phyloP scores from a whole-genome alignment of 139 green algal genomes.

The Limnomonas spitsbergensis region DNA sequence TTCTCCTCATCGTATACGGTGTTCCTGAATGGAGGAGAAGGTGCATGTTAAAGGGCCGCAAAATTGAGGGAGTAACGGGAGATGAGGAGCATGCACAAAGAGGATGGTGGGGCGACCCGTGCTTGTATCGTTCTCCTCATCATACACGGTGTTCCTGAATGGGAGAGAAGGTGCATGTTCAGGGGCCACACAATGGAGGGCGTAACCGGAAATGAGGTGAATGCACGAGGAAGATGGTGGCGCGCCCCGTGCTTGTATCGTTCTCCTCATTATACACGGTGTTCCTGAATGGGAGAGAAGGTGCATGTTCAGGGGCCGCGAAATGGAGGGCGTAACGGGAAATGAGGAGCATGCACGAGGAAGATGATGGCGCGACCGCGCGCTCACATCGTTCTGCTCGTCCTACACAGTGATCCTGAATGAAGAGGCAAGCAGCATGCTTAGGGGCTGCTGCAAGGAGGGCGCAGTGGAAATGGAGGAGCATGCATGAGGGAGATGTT shows the following conservation, averaged over 20 bases:
- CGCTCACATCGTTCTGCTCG: conserved; percentile 31
- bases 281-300: conserved; percentile 11
- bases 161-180: background rate
- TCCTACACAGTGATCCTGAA: conserved; percentile 33
- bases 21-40: conserved; percentile 8
- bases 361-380: no score
- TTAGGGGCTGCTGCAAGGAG: background rate
- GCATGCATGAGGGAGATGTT: no score
- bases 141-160: conserved; percentile 29
- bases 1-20: conserved; percentile 41
- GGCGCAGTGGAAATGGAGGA: background rate
- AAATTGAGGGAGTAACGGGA: background rate
- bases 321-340: background rate
- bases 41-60: background rate
- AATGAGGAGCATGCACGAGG: background rate
- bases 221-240: no score
- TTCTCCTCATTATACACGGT: conserved; percentile 39
- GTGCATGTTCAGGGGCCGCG: background rate
- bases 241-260: no score
- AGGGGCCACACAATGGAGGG: background rate
- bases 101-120: no score
- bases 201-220: background rate
- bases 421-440: background rate
- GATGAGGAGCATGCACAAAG: background rate
- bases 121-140: conserved; percentile 37